Base-by-base conservation (phyloP, 306 rosid species). In the cucumber (Cucumis sativus) region DNA sequence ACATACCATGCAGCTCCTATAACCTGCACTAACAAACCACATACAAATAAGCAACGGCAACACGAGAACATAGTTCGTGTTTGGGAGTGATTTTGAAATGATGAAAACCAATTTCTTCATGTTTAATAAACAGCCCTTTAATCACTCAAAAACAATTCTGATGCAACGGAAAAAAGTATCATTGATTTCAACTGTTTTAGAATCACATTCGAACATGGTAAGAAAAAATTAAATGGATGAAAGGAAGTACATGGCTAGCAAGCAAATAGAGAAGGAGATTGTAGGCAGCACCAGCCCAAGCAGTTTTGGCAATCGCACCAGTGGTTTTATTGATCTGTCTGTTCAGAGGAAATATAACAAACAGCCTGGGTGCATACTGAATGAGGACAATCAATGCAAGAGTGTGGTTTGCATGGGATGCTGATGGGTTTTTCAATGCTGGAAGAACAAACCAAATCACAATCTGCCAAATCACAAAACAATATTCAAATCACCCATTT, bases 1-100 rank as follows among this genome's bases (percentile, higher is more conserved):
- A 95, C 85, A 68, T 95, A 92, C 97, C 96, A 95, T 0, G 92
- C 74, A 41, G 97, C 90, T 75, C 99, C 99, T 33, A 86, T 76
- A 69, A 90, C 85, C 97, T 94, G 97, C 91, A 88, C 89, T 83
- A 78, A 87, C 90, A 65, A 75, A 58, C 57, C 43, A 2, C 39
- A 81, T 28, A 41, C 39, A 72, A 63, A 18, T 47, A 67, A 58
- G 43, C 37, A 41, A 28, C n/a, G 6, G 21, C 37, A 78, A 57
- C 45, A 2, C 2, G 30, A 70, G 23, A 70, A 14, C 4, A 47
- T 47, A 12, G 1, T 13, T 1, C 16, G 5, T 47, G 54, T 47
- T 12, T 13, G 16, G 54, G 16, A 47, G 54, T 47, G 54, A 47
- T 47, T 4, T 47, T 47, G 54, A 13, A 47, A 47, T 12, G 1